Evolutionary conservation across 768 basidiomycete genomes (phyloP).

Genomic region (Leccinum pellstonianum): DNA sequence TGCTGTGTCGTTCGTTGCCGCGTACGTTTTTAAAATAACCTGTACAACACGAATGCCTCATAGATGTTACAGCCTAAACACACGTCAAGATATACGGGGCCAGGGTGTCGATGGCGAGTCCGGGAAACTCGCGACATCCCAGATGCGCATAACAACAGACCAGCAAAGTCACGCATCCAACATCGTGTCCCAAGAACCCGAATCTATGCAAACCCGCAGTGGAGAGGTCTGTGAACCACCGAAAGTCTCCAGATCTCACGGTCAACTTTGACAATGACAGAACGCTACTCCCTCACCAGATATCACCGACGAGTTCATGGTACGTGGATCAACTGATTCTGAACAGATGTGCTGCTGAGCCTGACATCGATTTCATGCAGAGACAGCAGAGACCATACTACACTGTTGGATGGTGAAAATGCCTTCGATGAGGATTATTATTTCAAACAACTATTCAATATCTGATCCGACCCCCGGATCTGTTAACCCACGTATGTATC

Average conservation of each 20-base stretch:
- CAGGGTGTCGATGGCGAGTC: constrained; percentile 50
- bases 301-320: constrained; percentile 3
- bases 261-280: constrained; percentile 6
- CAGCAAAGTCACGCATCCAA: background rate
- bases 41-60: background rate
- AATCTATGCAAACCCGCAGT: background rate
- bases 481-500: background rate
- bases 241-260: background rate
- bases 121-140: constrained; percentile 27
- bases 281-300: background rate
- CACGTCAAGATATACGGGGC: constrained; percentile 52
- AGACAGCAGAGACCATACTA: constrained; percentile 4
- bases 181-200: constrained; percentile 5
- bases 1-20: constrained; percentile 63
- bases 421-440: background rate
- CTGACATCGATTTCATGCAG: background rate
- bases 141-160: constrained; percentile 14
- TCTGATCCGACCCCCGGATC: background rate
- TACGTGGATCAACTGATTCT: background rate
- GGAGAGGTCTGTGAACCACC: constrained; percentile 11
- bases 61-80: constrained; percentile 50
- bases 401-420: constrained; percentile 10
- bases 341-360: background rate
- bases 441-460: background rate
- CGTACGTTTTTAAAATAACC: constrained; percentile 38